These are phyloP conservation scores for Chlorella sorokiniana DNA, from an alignment of 139 green algal species.

Conservation along the genomic window DNA sequence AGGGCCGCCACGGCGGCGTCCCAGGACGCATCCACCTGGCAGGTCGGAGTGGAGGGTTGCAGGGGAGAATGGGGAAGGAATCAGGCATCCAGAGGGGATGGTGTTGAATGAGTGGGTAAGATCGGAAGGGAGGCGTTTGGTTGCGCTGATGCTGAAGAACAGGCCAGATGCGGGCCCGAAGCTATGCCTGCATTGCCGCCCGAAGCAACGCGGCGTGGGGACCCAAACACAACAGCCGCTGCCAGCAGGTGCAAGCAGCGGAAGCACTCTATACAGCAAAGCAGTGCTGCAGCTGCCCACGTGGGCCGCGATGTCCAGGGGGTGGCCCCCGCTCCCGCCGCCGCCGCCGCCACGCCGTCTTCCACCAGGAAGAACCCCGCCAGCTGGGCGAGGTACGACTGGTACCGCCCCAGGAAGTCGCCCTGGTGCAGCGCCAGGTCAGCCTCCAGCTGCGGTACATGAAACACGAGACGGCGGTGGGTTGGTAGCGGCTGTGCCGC, in stretches of 20 bases:
- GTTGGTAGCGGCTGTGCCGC: background rate
- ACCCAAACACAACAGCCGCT: background rate
- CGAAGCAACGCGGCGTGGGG: no score
- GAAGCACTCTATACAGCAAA: no score
- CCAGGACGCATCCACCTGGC: slow-evolving; percentile 55
- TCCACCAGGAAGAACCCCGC: slow-evolving; percentile 84
- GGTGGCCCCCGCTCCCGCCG: background rate
- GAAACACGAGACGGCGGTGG: background rate
- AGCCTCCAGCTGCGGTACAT: slow-evolving; percentile 44
- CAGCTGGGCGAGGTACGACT: slow-evolving; percentile 69
- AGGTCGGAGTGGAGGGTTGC: background rate
- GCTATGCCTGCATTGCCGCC: no score
- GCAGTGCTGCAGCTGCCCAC: background rate
- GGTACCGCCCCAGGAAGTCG: slow-evolving; percentile 65
- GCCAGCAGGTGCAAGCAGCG: background rate
- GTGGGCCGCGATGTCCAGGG: slow-evolving; percentile 24
- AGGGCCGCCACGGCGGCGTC: slow-evolving; percentile 54
- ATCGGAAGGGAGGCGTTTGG: no score
- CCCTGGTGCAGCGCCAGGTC: slow-evolving; percentile 56
- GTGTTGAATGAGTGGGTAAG: background rate
- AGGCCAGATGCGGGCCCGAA: no score
- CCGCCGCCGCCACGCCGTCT: slow-evolving; percentile 54
- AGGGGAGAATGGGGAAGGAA: no score
- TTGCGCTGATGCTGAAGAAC: no score
- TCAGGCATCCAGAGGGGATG: background rate